Conservation (phyloP, 208 protist genomes). For the Plasmodiophora brassicae region DNA sequence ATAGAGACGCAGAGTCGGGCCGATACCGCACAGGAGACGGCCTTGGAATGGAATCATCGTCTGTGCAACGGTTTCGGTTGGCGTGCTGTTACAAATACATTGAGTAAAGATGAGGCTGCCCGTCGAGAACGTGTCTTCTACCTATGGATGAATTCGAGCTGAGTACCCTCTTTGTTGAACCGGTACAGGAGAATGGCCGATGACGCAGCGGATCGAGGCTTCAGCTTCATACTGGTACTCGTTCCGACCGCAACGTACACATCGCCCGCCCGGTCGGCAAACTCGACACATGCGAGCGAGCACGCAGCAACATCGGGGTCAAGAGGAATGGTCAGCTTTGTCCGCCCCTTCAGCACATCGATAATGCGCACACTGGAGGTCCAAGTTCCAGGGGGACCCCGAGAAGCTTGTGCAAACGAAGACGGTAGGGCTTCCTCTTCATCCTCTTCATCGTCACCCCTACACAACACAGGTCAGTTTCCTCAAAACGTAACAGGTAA, state of each 20-base stretch:
- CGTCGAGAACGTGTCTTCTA: too few species aligned
- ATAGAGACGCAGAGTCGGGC: conserved; percentile 68
- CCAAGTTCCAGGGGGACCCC: not conserved
- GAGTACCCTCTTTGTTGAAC: too few species aligned
- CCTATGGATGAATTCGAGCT: conserved; percentile 26
- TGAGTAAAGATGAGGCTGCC: too few species aligned
- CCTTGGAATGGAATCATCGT: conserved; percentile 55
- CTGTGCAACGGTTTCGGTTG: too few species aligned
- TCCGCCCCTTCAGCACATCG: not conserved
- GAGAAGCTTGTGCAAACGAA: not conserved
- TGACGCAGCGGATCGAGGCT: not conserved
- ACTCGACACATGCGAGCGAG: conserved; percentile 9
- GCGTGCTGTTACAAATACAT: too few species aligned
- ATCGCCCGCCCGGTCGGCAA: not conserved
- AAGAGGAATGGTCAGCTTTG: not conserved
- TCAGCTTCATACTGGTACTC: not conserved
- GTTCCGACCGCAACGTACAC: not conserved
- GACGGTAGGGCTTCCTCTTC: not conserved
- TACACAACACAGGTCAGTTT: not conserved
- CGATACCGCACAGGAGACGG: conserved; percentile 63
- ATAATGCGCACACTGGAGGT: not conserved
- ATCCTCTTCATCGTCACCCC: not conserved
- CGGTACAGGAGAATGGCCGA: not conserved
- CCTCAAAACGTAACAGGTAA: not conserved
- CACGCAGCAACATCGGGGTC: not conserved